Evolutionary conservation across 176 grass and related monocot genomes (phyloP).

Genomic region (Oryza rufipogon): DNA sequence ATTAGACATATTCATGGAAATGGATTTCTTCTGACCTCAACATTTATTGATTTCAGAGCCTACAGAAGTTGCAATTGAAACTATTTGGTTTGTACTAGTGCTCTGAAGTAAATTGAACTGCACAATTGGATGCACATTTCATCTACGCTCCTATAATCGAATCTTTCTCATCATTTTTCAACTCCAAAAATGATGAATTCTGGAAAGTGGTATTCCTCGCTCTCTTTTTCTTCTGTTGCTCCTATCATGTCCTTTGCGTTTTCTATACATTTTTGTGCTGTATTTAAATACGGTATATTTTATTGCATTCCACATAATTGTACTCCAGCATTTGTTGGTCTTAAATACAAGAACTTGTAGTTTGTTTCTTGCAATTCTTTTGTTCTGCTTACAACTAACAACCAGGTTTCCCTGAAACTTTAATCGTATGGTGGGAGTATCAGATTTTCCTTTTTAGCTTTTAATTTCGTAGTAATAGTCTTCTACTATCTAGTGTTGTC

Average conservation of each 20-base stretch:
- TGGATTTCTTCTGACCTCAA: constrained; percentile 23
- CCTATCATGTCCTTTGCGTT: constrained; percentile 5
- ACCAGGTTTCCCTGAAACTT: constrained; percentile 6
- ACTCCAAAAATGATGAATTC: constrained; percentile 27
- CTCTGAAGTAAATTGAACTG: constrained; percentile 7
- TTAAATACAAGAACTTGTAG: constrained; percentile 21
- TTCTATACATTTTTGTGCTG: neutral
- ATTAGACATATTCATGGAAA: constrained; percentile 12
- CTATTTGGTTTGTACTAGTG: neutral
- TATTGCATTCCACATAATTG: constrained; percentile 3
- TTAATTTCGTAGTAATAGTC: neutral
- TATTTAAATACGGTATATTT: neutral
- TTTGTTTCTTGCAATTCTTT: neutral
- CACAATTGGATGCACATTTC: constrained; percentile 28
- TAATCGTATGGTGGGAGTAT: neutral
- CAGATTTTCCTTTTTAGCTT: neutral
- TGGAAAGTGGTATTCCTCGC: constrained; percentile 35
- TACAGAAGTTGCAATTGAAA: constrained; percentile 22
- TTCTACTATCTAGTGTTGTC: neutral
- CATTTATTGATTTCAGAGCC: constrained; percentile 15
- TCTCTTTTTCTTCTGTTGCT: constrained; percentile 27
- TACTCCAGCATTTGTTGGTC: neutral
- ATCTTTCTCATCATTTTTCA: constrained; percentile 28
- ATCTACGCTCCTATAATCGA: constrained; percentile 14
- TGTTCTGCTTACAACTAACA: constrained; percentile 29